phyloP scores from a whole-genome alignment of 768 basidiomycete species.

The Vararia minispora region DNA sequence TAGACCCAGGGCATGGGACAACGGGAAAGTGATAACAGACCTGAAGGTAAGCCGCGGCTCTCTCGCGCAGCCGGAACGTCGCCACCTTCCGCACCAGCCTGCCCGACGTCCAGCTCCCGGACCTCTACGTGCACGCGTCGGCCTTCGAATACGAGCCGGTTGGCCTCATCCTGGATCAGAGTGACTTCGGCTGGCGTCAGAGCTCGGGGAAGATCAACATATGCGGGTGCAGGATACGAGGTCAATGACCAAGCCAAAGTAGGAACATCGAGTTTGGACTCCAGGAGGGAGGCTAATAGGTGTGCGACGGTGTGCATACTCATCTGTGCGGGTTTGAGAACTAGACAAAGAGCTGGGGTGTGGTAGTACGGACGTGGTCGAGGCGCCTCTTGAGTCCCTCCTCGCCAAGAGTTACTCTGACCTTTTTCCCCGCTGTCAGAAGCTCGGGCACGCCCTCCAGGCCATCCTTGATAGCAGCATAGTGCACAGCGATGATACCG shows the following conservation, averaged over 20 bases:
- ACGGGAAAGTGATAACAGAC: too few species aligned
- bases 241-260: conserved; percentile 79
- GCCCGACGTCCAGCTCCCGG: conserved; percentile 41
- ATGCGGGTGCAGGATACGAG: conserved; percentile 53
- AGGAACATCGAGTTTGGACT: conserved; percentile 46
- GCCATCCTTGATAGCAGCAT: conserved; percentile 35
- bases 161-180: conserved; percentile 48
- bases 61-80: conserved; percentile 39
- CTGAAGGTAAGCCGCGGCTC: too few species aligned
- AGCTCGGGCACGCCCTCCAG: conserved; percentile 31
- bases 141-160: conserved; percentile 59
- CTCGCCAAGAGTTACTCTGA: conserved; percentile 43
- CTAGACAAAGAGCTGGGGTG: background rate
- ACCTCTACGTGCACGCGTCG: conserved; percentile 64
- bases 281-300: conserved; percentile 70
- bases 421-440: conserved; percentile 40
- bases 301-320: conserved; percentile 81
- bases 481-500: conserved; percentile 69
- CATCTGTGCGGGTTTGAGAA: conserved; percentile 38
- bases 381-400: conserved; percentile 53
- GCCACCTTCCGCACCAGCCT: conserved; percentile 18
- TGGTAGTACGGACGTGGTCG: conserved; percentile 61
- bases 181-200: conserved; percentile 54
- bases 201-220: conserved; percentile 65
- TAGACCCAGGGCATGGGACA: too few species aligned